Evolutionary conservation across 345 rosid species (phyloP).

Genomic region (Lumnitzera littorea): DNA sequence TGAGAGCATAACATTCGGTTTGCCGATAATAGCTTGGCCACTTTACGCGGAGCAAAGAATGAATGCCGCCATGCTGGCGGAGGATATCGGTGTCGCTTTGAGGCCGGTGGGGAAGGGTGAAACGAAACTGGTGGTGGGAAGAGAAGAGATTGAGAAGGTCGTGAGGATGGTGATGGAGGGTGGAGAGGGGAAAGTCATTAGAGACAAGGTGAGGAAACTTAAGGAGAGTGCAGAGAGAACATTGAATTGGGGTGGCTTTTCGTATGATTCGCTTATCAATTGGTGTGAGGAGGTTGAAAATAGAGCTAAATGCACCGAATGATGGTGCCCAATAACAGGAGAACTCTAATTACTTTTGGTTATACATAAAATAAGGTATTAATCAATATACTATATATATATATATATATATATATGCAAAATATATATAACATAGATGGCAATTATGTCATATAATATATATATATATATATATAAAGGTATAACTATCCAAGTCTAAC

Average conservation of each 20-base stretch:
- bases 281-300: conserved; percentile 10
- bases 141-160: conserved; percentile 26
- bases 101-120: conserved; percentile 4
- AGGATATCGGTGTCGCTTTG: conserved; percentile 31
- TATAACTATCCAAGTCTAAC: too few species aligned
- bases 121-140: conserved; percentile 12
- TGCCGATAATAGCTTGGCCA: conserved; percentile 49
- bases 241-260: conserved; percentile 17
- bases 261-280: conserved; percentile 11
- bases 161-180: conserved; percentile 28
- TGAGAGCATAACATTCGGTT: conserved; percentile 31
- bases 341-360: too few species aligned
- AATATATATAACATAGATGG: too few species aligned
- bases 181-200: conserved; percentile 21
- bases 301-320: too few species aligned
- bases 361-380: too few species aligned
- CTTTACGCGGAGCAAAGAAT: conserved; percentile 39
- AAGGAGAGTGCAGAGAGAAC: conserved; percentile 21
- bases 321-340: too few species aligned
- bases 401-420: too few species aligned
- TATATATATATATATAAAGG: too few species aligned
- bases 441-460: too few species aligned
- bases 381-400: too few species aligned
- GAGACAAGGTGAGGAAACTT: conserved; percentile 17
- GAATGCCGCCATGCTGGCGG: conserved; percentile 31